phyloP scores from a whole-genome alignment of 495 filamentous ascomycete species.

The Elasticomyces elasticus region DNA sequence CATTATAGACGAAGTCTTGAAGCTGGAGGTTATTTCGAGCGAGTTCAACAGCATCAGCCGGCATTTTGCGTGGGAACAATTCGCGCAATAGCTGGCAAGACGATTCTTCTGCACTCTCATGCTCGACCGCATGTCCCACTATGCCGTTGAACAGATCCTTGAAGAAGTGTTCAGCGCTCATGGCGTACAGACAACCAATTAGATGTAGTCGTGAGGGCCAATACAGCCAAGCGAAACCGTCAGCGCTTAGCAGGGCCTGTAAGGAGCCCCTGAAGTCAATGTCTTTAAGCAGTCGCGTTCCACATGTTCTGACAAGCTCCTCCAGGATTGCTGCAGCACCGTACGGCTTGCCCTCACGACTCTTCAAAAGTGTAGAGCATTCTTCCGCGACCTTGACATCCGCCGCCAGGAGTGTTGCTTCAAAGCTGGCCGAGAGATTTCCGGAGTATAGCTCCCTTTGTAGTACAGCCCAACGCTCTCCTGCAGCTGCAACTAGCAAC shows the following conservation, averaged over 20 bases:
- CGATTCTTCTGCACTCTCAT: neutral
- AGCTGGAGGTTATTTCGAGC: slow-evolving; percentile 19
- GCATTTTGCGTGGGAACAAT: slow-evolving; percentile 26
- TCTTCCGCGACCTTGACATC: slow-evolving; percentile 35
- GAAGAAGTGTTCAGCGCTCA: neutral
- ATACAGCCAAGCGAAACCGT: slow-evolving; percentile 14
- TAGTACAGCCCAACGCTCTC: slow-evolving; percentile 52
- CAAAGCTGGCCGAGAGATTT: slow-evolving; percentile 17
- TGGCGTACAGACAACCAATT: slow-evolving; percentile 24
- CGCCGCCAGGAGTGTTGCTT: slow-evolving; percentile 20
- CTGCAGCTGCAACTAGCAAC: slow-evolving; percentile 48
- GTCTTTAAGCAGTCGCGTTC: slow-evolving; percentile 21
- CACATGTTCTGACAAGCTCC: slow-evolving; percentile 32
- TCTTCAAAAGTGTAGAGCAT: slow-evolving; percentile 41
- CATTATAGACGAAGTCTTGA: slow-evolving; percentile 24
- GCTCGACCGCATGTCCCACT: neutral
- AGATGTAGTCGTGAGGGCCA: slow-evolving; percentile 43
- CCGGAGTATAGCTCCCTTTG: slow-evolving; percentile 21
- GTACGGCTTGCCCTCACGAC: slow-evolving; percentile 72
- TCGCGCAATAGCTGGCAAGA: neutral
- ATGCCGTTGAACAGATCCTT: neutral
- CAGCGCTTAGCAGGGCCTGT: slow-evolving; percentile 33
- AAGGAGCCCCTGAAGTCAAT: slow-evolving; percentile 22
- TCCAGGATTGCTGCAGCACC: slow-evolving; percentile 60
- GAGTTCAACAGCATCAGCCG: slow-evolving; percentile 15